A percentile compares a stretch with the other conserved stretches of the same genome.
These are phyloP conservation scores for Aspergillus uvarum DNA, from an alignment of 2,329 filamentous ascomycete species.

Conservation along the genomic window DNA sequence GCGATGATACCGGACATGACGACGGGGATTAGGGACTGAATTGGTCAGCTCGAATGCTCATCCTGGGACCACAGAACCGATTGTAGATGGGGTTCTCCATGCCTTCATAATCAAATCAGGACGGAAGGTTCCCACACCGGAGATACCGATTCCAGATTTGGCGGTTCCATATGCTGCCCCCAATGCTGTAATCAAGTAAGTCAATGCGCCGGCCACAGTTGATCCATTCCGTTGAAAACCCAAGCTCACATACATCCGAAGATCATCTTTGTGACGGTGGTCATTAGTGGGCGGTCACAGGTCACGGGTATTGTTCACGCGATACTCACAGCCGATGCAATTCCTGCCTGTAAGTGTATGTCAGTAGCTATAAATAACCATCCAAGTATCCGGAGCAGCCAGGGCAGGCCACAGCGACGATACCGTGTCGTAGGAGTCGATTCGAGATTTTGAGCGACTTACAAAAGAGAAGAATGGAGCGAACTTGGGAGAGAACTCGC, in stretches of 20 bases:
- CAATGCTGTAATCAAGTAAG: constrained; percentile 49
- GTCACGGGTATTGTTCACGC: constrained; percentile 1
- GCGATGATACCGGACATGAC: constrained; percentile 99
- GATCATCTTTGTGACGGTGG: constrained; percentile 44
- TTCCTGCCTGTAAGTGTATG: constrained; percentile 42
- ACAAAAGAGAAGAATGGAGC: constrained; percentile 69
- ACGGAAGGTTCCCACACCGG: constrained; percentile 65
- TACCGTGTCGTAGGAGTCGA: no score
- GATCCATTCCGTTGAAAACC: constrained; percentile 8
- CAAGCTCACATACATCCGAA: constrained; percentile 49
- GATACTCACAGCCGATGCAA: constrained; percentile 49
- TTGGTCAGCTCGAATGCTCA: constrained; percentile 1
- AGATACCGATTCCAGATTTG: constrained; percentile 67
- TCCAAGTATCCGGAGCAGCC: neutral
- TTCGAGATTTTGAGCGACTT: constrained; percentile 30
- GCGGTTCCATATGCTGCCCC: constrained; percentile 68
- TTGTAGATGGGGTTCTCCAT: constrained; percentile 17
- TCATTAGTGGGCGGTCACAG: constrained; percentile 25
- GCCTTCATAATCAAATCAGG: constrained; percentile 70
- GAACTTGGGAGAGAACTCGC: constrained; percentile 60
- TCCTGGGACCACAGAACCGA: neutral
- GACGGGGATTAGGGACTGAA: constrained; percentile 52
- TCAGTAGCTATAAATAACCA: constrained; percentile 24
- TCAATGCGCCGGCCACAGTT: constrained; percentile 2
- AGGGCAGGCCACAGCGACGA: neutral